Evolutionary conservation across 306 rosid species (phyloP), one percentile per base, ranked within the genome.

Genomic region (Trifolium fragiferum): DNA sequence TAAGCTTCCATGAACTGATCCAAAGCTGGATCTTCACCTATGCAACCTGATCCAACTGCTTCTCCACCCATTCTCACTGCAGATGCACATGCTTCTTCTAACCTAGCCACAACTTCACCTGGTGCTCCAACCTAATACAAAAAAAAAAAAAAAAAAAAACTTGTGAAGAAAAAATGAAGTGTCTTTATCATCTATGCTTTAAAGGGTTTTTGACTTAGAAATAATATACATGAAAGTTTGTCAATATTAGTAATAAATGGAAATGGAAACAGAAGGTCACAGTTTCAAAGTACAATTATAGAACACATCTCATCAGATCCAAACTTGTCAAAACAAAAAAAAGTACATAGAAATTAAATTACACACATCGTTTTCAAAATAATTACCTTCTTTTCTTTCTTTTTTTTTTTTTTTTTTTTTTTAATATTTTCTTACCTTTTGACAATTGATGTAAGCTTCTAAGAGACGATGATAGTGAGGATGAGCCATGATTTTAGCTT

Each of bases 1-100:
- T 94, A 94, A 46, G 97, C 99, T 70, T 94, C 99, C 99, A 94
- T 94, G 87, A 94, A 94, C 90, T 94, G 99, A 79, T 94, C 97
- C 75, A 94, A 66, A 7, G 90, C 95, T 21, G 99, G 97, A 92
- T 94, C 99, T 84, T 94, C 95, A 7, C 99, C 99, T 4, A 91
- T 27, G 68, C 92, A 82, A 1, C 84, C 74, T 3, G 86, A 73
- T 47, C 87, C 82, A 41, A 66, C 76, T 7, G 80, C 30, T 25
- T 67, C 85, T 3, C 83, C 79, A 1, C 32, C 87, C 81, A 87
- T 74, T 2, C 83, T 43, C 16, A 73, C 88, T 20, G 97, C 93
- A 18, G 92, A 75, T 11, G 86, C 84, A 80, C 96, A 87, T 5
- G 90, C 93, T 80, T 82, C 90, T 58, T 94, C 99, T 21, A 94